phyloP scores from a whole-genome alignment of 768 basidiomycete species.

The Multifurca ochricompacta region DNA sequence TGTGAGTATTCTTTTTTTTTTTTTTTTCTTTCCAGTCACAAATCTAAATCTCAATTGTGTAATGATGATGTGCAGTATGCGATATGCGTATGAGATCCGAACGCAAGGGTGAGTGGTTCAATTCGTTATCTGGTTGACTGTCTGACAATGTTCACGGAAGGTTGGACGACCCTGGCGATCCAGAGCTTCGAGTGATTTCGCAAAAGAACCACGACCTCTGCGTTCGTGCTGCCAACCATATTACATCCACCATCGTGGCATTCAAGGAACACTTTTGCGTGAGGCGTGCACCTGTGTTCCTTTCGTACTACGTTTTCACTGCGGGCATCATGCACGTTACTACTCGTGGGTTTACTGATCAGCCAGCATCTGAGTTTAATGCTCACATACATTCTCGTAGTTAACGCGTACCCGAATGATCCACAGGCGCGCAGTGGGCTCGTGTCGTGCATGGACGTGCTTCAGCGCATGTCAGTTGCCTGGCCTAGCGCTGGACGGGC shows the following conservation, averaged over 20 bases:
- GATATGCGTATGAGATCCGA: conserved; percentile 21
- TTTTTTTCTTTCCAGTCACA: no score
- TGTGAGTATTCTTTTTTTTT: conserved; percentile 42
- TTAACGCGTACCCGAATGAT: conserved; percentile 56
- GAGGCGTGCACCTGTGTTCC: conserved; percentile 55
- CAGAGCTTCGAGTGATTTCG: conserved; percentile 44
- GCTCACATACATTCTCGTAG: conserved; percentile 28
- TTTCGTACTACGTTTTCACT: conserved; percentile 74
- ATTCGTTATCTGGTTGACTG: not conserved
- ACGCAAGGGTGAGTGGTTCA: conserved; percentile 21
- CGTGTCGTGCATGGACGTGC: conserved; percentile 55
- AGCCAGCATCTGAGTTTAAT: not conserved
- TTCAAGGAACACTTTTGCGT: conserved; percentile 60
- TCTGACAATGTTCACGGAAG: not conserved
- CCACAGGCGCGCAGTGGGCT: conserved; percentile 63
- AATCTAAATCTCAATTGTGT: not conserved
- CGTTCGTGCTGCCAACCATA: conserved; percentile 70
- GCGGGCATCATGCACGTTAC: conserved; percentile 76
- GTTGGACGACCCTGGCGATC: conserved; percentile 38
- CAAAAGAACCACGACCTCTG: conserved; percentile 68
- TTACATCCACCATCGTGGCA: conserved; percentile 54
- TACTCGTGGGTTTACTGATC: conserved; percentile 41
- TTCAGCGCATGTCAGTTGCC: conserved; percentile 55
- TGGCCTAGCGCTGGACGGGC: conserved; percentile 78
- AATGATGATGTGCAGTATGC: conserved; percentile 26